Percentiles rank a stretch among this genome's conserved stretches.
These are phyloP conservation scores for Chlorella sp. DNA, from an alignment of 139 green algal genomes.

Conservation along the genomic window DNA sequence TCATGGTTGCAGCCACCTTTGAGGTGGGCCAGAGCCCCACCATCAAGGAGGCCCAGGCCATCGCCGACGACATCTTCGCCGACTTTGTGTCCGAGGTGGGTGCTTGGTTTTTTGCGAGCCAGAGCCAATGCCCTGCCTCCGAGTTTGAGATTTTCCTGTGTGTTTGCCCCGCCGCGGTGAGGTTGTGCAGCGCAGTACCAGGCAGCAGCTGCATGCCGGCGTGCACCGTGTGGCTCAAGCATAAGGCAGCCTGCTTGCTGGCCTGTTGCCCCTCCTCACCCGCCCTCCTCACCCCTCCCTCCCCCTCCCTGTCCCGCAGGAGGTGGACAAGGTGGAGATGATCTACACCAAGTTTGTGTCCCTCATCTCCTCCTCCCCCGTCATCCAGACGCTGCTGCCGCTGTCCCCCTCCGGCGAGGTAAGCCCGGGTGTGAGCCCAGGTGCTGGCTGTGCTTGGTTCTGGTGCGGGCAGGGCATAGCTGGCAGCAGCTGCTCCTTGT, in stretches of 20 bases:
- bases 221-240: no score
- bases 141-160: no score
- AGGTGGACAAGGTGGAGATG: conserved; percentile 98
- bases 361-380: conserved; percentile 89
- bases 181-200: no score
- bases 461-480: no score
- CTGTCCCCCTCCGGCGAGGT: conserved; percentile 76
- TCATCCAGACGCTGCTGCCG: conserved; percentile 96
- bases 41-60: conserved; percentile 96
- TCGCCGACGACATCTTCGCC: conserved; percentile 97
- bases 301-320: conserved; percentile 33
- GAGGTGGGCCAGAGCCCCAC: conserved; percentile 86
- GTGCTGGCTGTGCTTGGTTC: no score
- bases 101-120: no score
- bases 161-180: no score
- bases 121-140: no score
- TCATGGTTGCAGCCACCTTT: conserved; percentile 69
- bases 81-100: conserved; percentile 84
- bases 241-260: not conserved
- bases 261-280: not conserved
- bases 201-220: no score
- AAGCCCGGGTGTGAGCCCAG: no score
- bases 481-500: no score
- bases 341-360: conserved; percentile 99
- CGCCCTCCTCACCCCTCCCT: not conserved